Evolutionary conservation across 805 yeast genomes (phyloP), one percentile per base, ranked within the genome.

Genomic region (Citeromyces nyonsensis): DNA sequence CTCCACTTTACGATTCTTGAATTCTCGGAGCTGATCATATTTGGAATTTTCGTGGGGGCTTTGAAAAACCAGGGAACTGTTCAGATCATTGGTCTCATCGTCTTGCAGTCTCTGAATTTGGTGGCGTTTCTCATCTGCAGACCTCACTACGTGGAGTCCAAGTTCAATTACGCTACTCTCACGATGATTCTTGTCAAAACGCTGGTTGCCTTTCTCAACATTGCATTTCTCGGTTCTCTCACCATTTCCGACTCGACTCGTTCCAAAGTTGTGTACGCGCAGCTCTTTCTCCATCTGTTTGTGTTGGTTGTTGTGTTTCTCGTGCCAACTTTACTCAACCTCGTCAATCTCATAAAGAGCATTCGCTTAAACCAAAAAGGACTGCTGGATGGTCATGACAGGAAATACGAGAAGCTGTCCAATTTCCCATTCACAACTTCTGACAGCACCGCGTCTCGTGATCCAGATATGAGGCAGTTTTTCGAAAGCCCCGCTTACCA

Each of bases 201-300:
- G 3, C 15, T 63, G 1, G 56, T 60, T 13, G 48, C 68, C 0
- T 28, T 59, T 7, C 40, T 69, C 29, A 60, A 63, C 34, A 49
- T 68, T 6, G 63, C 72, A 1, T 66, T 52, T 35, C 51, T 69
- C 24, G 40, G 44, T 6, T 42, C 46, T 12, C 39, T 69, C 27
- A 39, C 49, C 10, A 37, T 54, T 2, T 43, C 54, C n/a, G 73
- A 63, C 35, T 40, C 45, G 3, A 35, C 42, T 1, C 44, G 69
- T 31, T 56, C 69, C 1, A 48, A 57, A 34, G 52, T 68, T 29
- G 65, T 66, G 0, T 63, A 57, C 42, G 52, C 54, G 2, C 69
- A 66, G 34, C 43, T 64, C 15, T 24, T 53, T 6, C 44, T 67
- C 6, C 72, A 68, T 43, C 28, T 49, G 15, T 2, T 47, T 6